Percentiles rank a stretch among this genome's conserved stretches.
phyloP scores from a whole-genome alignment of 345 rosid genomes.

The Dipteronia sinensis region DNA sequence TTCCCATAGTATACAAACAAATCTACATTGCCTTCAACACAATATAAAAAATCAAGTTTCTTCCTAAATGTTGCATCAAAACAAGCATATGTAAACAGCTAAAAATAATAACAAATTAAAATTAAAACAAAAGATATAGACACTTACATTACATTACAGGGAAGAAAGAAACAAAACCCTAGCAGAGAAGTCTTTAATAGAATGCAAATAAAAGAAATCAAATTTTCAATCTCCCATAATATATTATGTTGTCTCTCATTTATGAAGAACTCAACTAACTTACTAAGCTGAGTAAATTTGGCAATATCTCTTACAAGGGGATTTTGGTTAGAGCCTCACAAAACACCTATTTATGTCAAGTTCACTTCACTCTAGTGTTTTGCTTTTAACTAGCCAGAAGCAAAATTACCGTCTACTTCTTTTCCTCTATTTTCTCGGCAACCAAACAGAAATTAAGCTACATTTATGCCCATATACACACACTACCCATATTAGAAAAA shows the following conservation, averaged over 20 bases:
- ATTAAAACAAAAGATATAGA: constrained; percentile 3
- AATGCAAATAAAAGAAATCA: neutral
- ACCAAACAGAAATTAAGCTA: constrained; percentile 13
- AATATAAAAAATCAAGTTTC: neutral
- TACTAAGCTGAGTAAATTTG: neutral
- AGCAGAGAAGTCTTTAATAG: neutral
- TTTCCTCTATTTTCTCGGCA: constrained; percentile 8
- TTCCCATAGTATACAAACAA: neutral
- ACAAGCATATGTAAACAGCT: neutral
- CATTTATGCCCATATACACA: neutral
- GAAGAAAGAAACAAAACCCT: constrained; percentile 32
- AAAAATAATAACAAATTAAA: neutral
- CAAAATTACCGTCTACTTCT: neutral
- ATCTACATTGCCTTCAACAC: neutral
- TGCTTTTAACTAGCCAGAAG: neutral
- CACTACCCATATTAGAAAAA: neutral
- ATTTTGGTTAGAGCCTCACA: neutral
- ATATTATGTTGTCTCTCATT: neutral
- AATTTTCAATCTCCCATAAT: neutral
- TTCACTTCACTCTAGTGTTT: too few species aligned
- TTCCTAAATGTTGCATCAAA: neutral
- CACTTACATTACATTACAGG: constrained; percentile 14
- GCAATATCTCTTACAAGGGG: neutral
- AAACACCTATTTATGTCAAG: too few species aligned
- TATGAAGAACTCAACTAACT: neutral